Conservation (phyloP, 2,329 filamentous ascomycete species). For the Ramularia endophylla region DNA sequence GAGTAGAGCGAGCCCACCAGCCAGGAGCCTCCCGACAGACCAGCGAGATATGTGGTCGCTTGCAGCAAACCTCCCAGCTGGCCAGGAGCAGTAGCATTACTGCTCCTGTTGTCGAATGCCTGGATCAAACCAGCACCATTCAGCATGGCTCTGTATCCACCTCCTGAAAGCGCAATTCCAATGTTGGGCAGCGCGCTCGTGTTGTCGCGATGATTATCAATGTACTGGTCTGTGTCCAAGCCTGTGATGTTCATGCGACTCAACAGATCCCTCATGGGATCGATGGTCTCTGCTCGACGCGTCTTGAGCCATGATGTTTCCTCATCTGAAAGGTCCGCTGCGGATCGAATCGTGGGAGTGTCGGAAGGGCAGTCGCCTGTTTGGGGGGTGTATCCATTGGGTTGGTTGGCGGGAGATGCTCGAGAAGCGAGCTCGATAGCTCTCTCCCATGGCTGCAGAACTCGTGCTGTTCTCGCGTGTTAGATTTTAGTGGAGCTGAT, state of each 20-base stretch:
- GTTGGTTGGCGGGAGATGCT: conserved; percentile 45
- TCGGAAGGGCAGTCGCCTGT: conserved; percentile 61
- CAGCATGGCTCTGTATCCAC: conserved; percentile 80
- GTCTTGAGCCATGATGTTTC: conserved; percentile 69
- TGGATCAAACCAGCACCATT: conserved; percentile 74
- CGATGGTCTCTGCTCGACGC: conserved; percentile 66
- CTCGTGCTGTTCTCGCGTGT: neutral
- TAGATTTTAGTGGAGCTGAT: too few relatives aligned
- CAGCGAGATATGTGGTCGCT: conserved; percentile 71
- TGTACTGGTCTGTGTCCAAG: conserved; percentile 70
- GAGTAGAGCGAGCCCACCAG: conserved; percentile 72
- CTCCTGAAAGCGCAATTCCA: conserved; percentile 72
- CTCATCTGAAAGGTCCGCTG: conserved; percentile 55
- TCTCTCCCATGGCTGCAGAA: conserved; percentile 3
- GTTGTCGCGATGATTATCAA: conserved; percentile 55
- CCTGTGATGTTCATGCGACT: conserved; percentile 64
- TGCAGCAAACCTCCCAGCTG: conserved; percentile 78
- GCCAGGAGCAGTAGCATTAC: conserved; percentile 54
- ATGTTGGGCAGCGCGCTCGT: conserved; percentile 59
- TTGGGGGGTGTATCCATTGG: conserved; percentile 66
- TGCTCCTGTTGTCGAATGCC: conserved; percentile 70
- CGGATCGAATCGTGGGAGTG: conserved; percentile 63
- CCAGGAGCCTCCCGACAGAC: conserved; percentile 79
- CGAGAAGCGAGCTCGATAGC: conserved; percentile 14
- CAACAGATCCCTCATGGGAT: conserved; percentile 70